Evolutionary conservation across 2,329 filamentous ascomycete species (phyloP).

Genomic region (Verticillium dahliae): DNA sequence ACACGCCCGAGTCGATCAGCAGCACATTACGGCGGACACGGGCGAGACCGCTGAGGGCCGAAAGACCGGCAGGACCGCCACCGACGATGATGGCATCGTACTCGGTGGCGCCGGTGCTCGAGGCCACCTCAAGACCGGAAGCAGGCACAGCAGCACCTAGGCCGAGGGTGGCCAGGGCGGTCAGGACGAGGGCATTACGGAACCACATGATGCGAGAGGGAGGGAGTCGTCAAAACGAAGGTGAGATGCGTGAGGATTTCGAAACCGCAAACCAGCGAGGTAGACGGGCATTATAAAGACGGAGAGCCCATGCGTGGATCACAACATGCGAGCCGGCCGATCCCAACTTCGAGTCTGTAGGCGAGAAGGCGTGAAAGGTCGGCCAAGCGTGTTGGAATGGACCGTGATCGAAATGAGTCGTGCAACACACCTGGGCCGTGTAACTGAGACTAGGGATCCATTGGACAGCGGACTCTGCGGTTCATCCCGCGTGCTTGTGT

Average conservation of each 20-base stretch:
- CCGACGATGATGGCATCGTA: constrained; percentile 54
- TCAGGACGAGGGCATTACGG: background rate
- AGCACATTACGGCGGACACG: constrained; percentile 49
- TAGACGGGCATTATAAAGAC: background rate
- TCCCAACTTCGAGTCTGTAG: no score
- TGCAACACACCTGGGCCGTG: background rate
- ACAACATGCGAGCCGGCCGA: no score
- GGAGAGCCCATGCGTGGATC: no score
- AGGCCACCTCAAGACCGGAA: background rate
- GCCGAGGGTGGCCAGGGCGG: constrained; percentile 1
- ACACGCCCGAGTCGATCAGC: constrained; percentile 51
- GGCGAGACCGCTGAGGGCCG: constrained; percentile 48
- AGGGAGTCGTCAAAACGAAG: background rate
- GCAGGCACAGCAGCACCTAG: constrained; percentile 1
- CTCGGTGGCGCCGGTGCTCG: background rate
- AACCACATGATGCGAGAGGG: background rate
- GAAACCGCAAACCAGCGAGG: background rate
- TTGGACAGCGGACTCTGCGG: background rate
- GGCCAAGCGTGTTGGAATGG: background rate
- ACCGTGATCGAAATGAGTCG: background rate
- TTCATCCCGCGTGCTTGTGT: background rate
- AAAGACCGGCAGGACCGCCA: constrained; percentile 50
- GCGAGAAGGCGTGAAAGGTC: background rate
- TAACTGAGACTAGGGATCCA: background rate
- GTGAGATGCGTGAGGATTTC: background rate